Conservation (phyloP, 2,329 filamentous ascomycete genomes). For the Stachybotrys chlorohalonatus region DNA sequence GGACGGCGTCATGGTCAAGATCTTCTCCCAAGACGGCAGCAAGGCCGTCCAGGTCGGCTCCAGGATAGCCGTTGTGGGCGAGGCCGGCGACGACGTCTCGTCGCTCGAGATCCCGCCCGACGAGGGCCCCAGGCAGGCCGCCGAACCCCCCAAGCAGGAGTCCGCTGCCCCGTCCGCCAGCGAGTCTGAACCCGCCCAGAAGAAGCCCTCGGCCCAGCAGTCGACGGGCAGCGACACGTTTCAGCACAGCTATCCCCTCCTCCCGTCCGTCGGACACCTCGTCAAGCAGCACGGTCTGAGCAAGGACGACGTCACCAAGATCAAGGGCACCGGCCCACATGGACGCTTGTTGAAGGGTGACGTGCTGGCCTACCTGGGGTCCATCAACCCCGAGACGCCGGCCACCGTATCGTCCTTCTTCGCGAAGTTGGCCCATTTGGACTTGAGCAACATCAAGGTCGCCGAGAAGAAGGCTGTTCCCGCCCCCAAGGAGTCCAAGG, state of each 20-base stretch:
- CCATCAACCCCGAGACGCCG: constrained; percentile 64
- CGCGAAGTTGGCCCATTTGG: constrained; percentile 70
- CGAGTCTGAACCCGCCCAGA: constrained; percentile 24
- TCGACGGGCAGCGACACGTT: constrained; percentile 38
- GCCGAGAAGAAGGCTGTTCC: constrained; percentile 41
- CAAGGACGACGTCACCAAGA: constrained; percentile 67
- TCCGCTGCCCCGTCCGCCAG: constrained; percentile 15
- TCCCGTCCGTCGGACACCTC: constrained; percentile 77
- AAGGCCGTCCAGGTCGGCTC: constrained; percentile 71
- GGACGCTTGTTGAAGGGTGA: constrained; percentile 92
- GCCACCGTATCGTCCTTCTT: constrained; percentile 62
- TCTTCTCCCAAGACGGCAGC: constrained; percentile 61
- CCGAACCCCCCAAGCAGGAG: constrained; percentile 5
- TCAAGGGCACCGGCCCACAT: constrained; percentile 78
- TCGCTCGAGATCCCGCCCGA: constrained; percentile 68
- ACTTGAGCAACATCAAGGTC: constrained; percentile 91
- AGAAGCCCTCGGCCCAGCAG: constrained; percentile 23
- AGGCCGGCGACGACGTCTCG: constrained; percentile 69
- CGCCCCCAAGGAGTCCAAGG: constrained; percentile 26
- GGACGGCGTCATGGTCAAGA: constrained; percentile 79
- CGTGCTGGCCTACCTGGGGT: constrained; percentile 80
- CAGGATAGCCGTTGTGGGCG: constrained; percentile 75
- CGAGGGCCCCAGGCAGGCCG: constrained; percentile 35
- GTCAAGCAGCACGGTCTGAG: constrained; percentile 71
- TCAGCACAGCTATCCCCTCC: constrained; percentile 62